phyloP scores from a whole-genome alignment of 1,284 basidiomycete genomes.

The Athelia sp. region DNA sequence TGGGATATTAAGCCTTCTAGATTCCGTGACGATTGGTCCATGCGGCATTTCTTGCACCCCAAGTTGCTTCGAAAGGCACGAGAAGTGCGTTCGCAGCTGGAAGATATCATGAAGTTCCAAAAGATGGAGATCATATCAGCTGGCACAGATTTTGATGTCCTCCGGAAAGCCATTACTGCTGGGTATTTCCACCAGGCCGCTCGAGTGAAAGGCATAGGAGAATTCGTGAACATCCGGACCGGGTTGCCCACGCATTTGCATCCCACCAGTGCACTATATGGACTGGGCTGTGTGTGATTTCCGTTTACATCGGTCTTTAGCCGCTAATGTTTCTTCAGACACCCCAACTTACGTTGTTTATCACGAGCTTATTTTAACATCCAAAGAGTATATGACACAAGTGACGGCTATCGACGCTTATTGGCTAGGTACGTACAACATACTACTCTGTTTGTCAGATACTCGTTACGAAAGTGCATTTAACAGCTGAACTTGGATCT shows the following conservation, averaged over 20 bases:
- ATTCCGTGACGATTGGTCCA: conserved; percentile 90
- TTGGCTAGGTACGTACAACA: conserved; percentile 82
- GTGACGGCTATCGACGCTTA: conserved; percentile 94
- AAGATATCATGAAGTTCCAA: conserved; percentile 98
- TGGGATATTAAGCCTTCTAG: conserved; percentile 33
- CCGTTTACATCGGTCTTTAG: conserved; percentile 1
- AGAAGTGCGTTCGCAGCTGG: conserved; percentile 94
- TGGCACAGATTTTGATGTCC: conserved; percentile 93
- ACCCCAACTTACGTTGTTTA: conserved; percentile 97
- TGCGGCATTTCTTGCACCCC: conserved; percentile 94
- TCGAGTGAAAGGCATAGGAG: conserved; percentile 96
- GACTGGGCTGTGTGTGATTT: conserved; percentile 80
- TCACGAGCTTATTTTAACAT: conserved; percentile 92
- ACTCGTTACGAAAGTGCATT: conserved; percentile 2
- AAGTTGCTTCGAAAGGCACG: conserved; percentile 93
- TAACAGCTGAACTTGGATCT: conserved; percentile 80
- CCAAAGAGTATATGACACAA: conserved; percentile 96
- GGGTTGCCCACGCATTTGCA: conserved; percentile 91
- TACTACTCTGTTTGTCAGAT: conserved; percentile 3
- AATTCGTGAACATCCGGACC: conserved; percentile 97
- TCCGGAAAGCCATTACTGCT: conserved; percentile 95
- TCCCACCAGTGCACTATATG: conserved; percentile 95
- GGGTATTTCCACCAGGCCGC: conserved; percentile 99
- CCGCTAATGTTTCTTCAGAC: conserved; percentile 42
- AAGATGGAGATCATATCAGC: conserved; percentile 89